Evolutionary conservation across 2,329 filamentous ascomycete species (phyloP).

Genomic region (Penicillium hordei): DNA sequence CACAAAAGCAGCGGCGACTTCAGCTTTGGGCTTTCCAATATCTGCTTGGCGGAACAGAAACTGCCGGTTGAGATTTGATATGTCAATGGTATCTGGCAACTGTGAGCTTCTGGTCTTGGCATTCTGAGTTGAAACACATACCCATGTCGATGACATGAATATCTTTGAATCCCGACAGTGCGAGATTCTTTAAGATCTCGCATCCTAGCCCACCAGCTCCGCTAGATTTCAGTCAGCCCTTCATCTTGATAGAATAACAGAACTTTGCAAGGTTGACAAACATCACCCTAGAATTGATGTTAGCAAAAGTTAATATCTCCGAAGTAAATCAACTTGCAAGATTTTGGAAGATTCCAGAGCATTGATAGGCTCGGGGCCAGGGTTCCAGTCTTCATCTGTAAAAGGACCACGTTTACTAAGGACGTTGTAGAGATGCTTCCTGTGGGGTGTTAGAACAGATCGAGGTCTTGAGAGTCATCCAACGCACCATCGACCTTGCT

Average conservation of each 20-base stretch:
- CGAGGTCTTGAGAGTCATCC: not conserved
- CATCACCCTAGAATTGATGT: constrained; percentile 50
- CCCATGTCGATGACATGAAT: constrained; percentile 99
- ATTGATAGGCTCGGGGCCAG: constrained; percentile 53
- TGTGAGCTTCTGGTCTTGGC: not conserved
- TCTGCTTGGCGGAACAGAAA: constrained; percentile 92
- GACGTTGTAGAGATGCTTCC: constrained; percentile 82
- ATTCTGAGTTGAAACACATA: constrained; percentile 40
- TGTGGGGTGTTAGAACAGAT: constrained; percentile 39
- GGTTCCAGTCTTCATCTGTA: constrained; percentile 64
- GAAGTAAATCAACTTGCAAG: constrained; percentile 55
- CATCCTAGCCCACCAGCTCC: constrained; percentile 93
- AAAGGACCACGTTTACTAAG: constrained; percentile 76
- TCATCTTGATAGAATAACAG: not conserved
- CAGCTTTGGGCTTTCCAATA: constrained; percentile 90
- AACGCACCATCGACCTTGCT: constrained; percentile 20
- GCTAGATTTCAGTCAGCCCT: constrained; percentile 48
- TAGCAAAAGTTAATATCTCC: constrained; percentile 20
- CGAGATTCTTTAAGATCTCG: constrained; percentile 94
- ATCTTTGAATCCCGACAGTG: constrained; percentile 90
- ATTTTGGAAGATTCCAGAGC: constrained; percentile 71
- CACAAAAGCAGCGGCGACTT: constrained; percentile 88
- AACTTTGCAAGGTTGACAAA: constrained; percentile 33
- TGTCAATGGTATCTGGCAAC: constrained; percentile 83
- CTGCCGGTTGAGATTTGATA: constrained; percentile 95